phyloP scores from a whole-genome alignment of 345 rosid species.

The Nasturtium officinale region DNA sequence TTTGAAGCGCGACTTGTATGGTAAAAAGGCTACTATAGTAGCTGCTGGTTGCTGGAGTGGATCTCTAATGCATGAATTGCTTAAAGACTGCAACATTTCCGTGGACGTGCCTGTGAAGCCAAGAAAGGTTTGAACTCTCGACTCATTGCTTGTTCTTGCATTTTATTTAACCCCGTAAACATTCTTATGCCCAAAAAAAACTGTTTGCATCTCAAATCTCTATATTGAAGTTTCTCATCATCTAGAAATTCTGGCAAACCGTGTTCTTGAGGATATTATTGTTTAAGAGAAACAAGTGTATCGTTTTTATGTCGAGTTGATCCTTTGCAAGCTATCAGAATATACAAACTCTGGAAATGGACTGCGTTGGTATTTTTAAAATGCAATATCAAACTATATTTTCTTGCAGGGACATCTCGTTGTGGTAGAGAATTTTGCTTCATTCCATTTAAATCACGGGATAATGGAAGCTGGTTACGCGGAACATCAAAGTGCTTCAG shows the following conservation, averaged over 20 bases:
- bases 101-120: constrained; percentile 77
- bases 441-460: constrained; percentile 73
- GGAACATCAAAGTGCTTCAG: constrained; percentile 52
- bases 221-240: neutral
- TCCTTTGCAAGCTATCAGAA: neutral
- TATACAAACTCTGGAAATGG: constrained; percentile 16
- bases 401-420: constrained; percentile 78
- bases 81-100: constrained; percentile 51
- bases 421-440: constrained; percentile 69
- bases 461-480: constrained; percentile 81
- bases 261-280: neutral
- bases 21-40: constrained; percentile 70
- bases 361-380: neutral
- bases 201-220: neutral
- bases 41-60: constrained; percentile 97
- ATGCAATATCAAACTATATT: constrained; percentile 1
- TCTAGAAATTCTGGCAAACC: neutral
- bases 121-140: constrained; percentile 61
- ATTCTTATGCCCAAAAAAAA: constrained; percentile 5
- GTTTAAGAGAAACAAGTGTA: no score
- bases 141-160: neutral
- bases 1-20: constrained; percentile 55
- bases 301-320: neutral
- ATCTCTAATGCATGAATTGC: constrained; percentile 59
- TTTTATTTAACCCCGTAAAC: neutral